These are phyloP conservation scores for Corrigiola litoralis DNA, from an alignment of 179 eudicot species.

Conservation along the genomic window DNA sequence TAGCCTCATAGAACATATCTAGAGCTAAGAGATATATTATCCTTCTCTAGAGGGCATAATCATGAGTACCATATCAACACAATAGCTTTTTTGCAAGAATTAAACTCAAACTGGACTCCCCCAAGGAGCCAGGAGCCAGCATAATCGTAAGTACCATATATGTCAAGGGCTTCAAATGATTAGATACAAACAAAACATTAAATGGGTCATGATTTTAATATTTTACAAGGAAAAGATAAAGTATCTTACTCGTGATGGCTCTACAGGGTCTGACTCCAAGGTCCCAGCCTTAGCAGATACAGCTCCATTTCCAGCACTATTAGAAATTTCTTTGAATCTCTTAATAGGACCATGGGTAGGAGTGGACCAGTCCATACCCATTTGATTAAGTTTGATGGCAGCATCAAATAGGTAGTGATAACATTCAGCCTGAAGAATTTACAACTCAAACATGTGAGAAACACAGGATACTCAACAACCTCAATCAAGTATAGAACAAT, in stretches of 20 bases:
- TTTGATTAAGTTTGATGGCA: constrained; percentile 77
- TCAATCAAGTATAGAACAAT: neutral
- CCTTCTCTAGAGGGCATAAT: no score
- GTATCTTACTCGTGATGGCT: constrained; percentile 50
- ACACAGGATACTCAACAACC: neutral
- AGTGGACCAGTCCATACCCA: constrained; percentile 75
- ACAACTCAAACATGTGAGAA: constrained; percentile 13
- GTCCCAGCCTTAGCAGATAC: constrained; percentile 35
- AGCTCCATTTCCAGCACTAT: constrained; percentile 23
- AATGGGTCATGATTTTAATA: neutral
- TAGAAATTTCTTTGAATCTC: constrained; percentile 23
- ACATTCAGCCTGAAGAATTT: constrained; percentile 72
- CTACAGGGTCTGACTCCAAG: constrained; percentile 22
- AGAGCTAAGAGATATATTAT: no score
- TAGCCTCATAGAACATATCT: no score
- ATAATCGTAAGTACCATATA: no score
- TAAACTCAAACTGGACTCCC: no score
- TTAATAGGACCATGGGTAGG: constrained; percentile 69
- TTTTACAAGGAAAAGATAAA: neutral
- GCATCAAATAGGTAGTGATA: constrained; percentile 93
- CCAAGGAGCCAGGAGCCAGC: no score
- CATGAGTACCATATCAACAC: no score
- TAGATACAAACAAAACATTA: neutral
- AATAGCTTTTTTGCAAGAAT: no score
- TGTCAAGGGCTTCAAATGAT: neutral